A percentile compares a stretch with the other conserved stretches of the same genome.
Evolutionary conservation across 805 yeast genomes (phyloP).

Genomic region (Kluyveromyces dobzhanskii): DNA sequence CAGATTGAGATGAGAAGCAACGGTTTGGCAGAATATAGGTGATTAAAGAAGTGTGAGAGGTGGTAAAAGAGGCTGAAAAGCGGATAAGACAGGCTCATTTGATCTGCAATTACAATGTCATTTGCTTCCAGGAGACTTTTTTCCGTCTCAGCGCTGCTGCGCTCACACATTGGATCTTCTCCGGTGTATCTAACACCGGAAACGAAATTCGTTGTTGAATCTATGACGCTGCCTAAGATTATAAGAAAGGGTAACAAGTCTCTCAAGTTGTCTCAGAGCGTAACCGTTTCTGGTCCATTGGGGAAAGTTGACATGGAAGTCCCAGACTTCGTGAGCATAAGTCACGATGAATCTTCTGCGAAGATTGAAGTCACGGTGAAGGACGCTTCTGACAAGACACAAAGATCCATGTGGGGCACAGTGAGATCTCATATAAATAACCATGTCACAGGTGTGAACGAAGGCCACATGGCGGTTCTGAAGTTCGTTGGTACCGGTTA

Average conservation of each 20-base stretch:
- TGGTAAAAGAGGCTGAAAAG: no score
- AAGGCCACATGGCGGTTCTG: slow-evolving; percentile 82
- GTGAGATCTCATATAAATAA: slow-evolving; percentile 71
- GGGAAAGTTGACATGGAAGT: slow-evolving; percentile 58
- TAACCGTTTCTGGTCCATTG: slow-evolving; percentile 67
- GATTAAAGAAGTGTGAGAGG: no score
- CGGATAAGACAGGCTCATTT: no score
- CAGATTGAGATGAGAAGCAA: no score
- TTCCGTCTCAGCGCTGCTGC: slow-evolving; percentile 23
- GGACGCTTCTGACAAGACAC: slow-evolving; percentile 50
- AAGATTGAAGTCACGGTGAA: slow-evolving; percentile 48
- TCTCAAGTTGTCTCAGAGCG: slow-evolving; percentile 47
- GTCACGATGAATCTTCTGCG: slow-evolving; percentile 19
- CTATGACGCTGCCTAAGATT: slow-evolving; percentile 42
- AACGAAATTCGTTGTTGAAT: slow-evolving; percentile 37
- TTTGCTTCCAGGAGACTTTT: slow-evolving; percentile 25
- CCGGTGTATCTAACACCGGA: slow-evolving; percentile 65
- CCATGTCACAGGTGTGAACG: slow-evolving; percentile 79
- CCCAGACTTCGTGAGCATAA: slow-evolving; percentile 60
- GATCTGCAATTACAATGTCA: neutral
- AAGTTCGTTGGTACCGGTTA: slow-evolving; percentile 96
- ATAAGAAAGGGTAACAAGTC: slow-evolving; percentile 61
- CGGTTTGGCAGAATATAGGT: no score
- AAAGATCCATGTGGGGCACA: slow-evolving; percentile 94
- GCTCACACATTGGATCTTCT: slow-evolving; percentile 71